Percentiles rank a stretch among this genome's conserved stretches.
Evolutionary conservation across 148 eudicot species (phyloP).

Genomic region (Rhododendron williamsianum): DNA sequence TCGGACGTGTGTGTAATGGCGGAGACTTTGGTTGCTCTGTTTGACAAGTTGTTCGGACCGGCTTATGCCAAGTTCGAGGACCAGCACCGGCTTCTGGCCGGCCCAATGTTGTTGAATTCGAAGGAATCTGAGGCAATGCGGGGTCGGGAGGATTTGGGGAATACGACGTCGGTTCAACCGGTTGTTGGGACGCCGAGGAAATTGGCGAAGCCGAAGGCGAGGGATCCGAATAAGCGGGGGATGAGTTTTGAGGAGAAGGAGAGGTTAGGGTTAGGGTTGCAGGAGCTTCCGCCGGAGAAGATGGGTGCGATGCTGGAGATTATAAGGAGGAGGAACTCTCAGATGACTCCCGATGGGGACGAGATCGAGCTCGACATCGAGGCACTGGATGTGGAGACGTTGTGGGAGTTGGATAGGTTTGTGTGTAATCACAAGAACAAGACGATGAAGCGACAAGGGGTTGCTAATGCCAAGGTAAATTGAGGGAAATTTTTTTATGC

Average conservation of each 20-base stretch:
- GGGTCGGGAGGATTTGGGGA: background rate
- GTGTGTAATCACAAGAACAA: slow-evolving; percentile 80
- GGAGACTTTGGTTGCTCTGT: slow-evolving; percentile 29
- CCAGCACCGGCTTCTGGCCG: background rate
- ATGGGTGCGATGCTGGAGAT: slow-evolving; percentile 74
- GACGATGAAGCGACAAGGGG: slow-evolving; percentile 42
- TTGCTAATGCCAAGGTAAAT: slow-evolving; percentile 18
- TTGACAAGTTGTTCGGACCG: slow-evolving; percentile 54
- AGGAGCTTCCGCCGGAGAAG: slow-evolving; percentile 70
- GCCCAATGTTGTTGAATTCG: background rate
- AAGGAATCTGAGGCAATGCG: background rate
- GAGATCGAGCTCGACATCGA: slow-evolving; percentile 90
- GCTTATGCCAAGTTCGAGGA: slow-evolving; percentile 31
- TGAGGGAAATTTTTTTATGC: too few relatives aligned
- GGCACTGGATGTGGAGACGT: slow-evolving; percentile 71
- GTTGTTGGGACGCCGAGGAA: slow-evolving; percentile 26
- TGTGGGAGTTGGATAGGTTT: slow-evolving; percentile 89
- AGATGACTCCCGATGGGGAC: slow-evolving; percentile 69
- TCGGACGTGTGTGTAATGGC: slow-evolving; percentile 66
- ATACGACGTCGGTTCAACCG: background rate
- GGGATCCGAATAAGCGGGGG: slow-evolving; percentile 59
- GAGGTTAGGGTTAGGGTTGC: slow-evolving; percentile 46
- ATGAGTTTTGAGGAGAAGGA: slow-evolving; percentile 79
- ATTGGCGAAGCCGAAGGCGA: slow-evolving; percentile 78
- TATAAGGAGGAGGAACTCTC: slow-evolving; percentile 61